Evolutionary conservation across 139 green algal species (phyloP).

Genomic region (Chlamydomonas schloesseri): DNA sequence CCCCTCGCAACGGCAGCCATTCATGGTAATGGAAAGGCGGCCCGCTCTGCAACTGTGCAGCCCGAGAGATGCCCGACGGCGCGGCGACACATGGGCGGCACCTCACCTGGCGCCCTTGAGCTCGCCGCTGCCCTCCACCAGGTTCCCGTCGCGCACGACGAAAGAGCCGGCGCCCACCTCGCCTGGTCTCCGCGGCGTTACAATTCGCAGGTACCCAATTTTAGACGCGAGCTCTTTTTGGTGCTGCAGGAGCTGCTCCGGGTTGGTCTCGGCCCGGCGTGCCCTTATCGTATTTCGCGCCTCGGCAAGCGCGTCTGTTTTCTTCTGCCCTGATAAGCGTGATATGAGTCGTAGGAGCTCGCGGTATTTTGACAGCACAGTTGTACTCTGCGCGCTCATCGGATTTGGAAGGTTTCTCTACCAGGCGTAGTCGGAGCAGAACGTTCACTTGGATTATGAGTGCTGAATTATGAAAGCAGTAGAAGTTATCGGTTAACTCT

Average conservation of each 20-base stretch:
- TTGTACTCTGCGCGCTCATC: neutral
- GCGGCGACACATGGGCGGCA: too few species aligned
- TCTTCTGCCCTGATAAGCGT: constrained; percentile 10
- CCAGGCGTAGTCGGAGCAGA: too few species aligned
- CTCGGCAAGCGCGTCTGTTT: constrained; percentile 6
- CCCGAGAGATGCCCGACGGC: too few species aligned
- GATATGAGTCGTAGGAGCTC: constrained; percentile 49
- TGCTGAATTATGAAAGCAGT: too few species aligned
- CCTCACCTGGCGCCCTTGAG: constrained; percentile 49
- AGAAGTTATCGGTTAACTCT: too few species aligned
- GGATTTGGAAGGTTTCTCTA: too few species aligned
- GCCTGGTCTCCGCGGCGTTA: constrained; percentile 47
- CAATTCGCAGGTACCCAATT: constrained; percentile 52
- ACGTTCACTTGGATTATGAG: too few species aligned
- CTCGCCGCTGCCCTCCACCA: constrained; percentile 49
- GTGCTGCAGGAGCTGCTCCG: constrained; percentile 36
- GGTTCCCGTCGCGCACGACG: constrained; percentile 48
- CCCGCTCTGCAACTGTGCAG: too few species aligned
- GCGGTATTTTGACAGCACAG: constrained; percentile 33
- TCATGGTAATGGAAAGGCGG: too few species aligned
- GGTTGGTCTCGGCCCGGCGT: constrained; percentile 25
- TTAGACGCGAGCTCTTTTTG: constrained; percentile 46
- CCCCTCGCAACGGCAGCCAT: too few species aligned
- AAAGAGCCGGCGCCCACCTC: constrained; percentile 43
- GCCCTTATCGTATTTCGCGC: constrained; percentile 38